phyloP scores from a whole-genome alignment of 768 basidiomycete species.

The Boletellus emodensis region DNA sequence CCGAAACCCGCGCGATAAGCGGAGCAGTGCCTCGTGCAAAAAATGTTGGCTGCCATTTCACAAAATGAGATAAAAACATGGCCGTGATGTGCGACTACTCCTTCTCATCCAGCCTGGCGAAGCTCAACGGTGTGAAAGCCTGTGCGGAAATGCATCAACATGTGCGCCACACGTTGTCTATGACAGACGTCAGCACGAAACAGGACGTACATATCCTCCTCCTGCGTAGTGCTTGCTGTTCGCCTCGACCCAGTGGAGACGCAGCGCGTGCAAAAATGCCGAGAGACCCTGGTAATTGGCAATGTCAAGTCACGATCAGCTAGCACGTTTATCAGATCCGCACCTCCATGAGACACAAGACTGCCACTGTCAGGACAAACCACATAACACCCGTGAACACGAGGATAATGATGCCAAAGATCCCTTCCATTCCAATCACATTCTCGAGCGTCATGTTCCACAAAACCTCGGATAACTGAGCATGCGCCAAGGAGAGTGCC shows the following conservation, averaged over 20 bases:
- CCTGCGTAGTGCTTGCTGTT: slow-evolving; percentile 96
- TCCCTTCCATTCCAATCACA: slow-evolving; percentile 56
- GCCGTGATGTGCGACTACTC: slow-evolving; percentile 21
- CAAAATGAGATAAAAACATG: slow-evolving; percentile 16
- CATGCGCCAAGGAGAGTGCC: slow-evolving; percentile 97
- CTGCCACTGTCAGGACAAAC: slow-evolving; percentile 70
- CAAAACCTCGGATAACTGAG: slow-evolving; percentile 91
- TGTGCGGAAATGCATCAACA: slow-evolving; percentile 30
- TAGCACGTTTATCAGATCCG: slow-evolving; percentile 28
- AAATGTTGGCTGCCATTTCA: slow-evolving; percentile 17
- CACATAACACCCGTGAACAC: slow-evolving; percentile 60
- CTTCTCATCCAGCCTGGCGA: slow-evolving; percentile 39
- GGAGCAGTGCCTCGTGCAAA: slow-evolving; percentile 5
- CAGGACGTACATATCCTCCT: slow-evolving; percentile 73
- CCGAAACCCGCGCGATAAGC: background rate
- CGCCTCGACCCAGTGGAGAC: slow-evolving; percentile 97
- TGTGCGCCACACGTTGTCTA: slow-evolving; percentile 22
- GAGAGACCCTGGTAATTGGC: slow-evolving; percentile 66
- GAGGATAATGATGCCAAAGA: slow-evolving; percentile 56
- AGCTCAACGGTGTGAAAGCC: slow-evolving; percentile 48
- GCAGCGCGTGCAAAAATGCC: slow-evolving; percentile 93
- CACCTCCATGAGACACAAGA: slow-evolving; percentile 96
- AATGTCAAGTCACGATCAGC: slow-evolving; percentile 8
- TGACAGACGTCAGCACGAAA: slow-evolving; percentile 10
- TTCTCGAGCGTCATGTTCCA: slow-evolving; percentile 82